Percentiles rank a stretch among this genome's conserved stretches.
Conservation (phyloP, 306 rosid genomes). For the Elaeagnus macrophylla region DNA sequence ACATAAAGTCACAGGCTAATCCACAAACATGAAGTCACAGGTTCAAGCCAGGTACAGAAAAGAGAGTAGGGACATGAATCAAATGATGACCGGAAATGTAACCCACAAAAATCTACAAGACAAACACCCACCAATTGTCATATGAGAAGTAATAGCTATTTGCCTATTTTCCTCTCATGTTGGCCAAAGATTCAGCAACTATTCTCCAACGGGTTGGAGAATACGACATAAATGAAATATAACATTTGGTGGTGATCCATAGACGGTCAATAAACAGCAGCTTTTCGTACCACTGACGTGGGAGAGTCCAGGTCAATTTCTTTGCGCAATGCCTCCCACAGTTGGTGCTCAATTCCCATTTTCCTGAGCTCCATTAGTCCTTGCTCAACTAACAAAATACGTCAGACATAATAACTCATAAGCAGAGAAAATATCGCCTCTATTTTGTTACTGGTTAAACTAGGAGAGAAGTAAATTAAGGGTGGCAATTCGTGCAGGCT, state of each 20-base stretch:
- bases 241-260: slow-evolving; percentile 4
- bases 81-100: too few relatives aligned
- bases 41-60: too few relatives aligned
- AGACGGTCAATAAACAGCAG: slow-evolving; percentile 6
- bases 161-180: too few relatives aligned
- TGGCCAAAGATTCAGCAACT: neutral
- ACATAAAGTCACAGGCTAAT: too few relatives aligned
- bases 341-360: slow-evolving; percentile 75
- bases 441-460: too few relatives aligned
- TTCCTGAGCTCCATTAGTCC: slow-evolving; percentile 81
- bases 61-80: too few relatives aligned
- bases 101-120: too few relatives aligned
- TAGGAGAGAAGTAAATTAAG: too few relatives aligned
- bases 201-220: neutral
- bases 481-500: too few relatives aligned
- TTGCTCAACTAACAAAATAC: slow-evolving; percentile 62
- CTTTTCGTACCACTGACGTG: slow-evolving; percentile 10
- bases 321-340: slow-evolving; percentile 92
- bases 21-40: too few relatives aligned
- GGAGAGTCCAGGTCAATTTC: slow-evolving; percentile 48
- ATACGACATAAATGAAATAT: neutral
- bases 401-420: slow-evolving; percentile 7
- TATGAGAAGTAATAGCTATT: too few relatives aligned
- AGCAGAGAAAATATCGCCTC: neutral
- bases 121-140: too few relatives aligned